Percentiles rank a stretch among this genome's conserved stretches.
Conservation (phyloP, 2,329 filamentous ascomycete species). For the Ceratocystis alfenasii region DNA sequence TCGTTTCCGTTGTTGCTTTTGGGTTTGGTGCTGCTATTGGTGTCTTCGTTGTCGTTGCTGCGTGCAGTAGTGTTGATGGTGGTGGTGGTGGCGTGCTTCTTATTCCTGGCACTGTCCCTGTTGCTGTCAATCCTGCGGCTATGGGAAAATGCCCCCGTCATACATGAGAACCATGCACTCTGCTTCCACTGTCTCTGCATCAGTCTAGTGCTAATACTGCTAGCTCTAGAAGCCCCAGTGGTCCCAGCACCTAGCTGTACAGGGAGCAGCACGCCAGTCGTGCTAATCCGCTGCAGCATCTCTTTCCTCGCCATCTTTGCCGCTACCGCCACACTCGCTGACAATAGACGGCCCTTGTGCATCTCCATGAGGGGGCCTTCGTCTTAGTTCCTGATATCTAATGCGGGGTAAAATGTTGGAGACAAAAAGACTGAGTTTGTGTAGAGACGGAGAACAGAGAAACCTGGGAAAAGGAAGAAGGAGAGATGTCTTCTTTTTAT, state of each 20-base stretch:
- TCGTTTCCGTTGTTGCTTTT: background rate
- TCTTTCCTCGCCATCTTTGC: background rate
- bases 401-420: no score
- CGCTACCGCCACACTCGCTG: no score
- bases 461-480: no score
- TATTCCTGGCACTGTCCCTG: background rate
- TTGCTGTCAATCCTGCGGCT: background rate
- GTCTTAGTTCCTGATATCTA: no score
- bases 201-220: background rate
- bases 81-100: background rate
- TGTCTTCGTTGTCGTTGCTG: background rate
- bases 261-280: no score
- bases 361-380: no score
- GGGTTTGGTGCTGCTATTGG: background rate
- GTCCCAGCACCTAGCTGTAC: no score
- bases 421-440: no score
- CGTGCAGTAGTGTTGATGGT: background rate
- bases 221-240: background rate
- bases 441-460: no score
- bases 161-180: background rate
- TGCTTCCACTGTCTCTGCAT: background rate
- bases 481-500: no score
- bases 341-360: no score
- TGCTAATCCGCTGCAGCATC: background rate
- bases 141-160: background rate